A percentile compares a stretch with the other conserved stretches of the same genome.
phyloP scores from a whole-genome alignment of 805 yeast genomes.

The Candida methanosorbosa region DNA sequence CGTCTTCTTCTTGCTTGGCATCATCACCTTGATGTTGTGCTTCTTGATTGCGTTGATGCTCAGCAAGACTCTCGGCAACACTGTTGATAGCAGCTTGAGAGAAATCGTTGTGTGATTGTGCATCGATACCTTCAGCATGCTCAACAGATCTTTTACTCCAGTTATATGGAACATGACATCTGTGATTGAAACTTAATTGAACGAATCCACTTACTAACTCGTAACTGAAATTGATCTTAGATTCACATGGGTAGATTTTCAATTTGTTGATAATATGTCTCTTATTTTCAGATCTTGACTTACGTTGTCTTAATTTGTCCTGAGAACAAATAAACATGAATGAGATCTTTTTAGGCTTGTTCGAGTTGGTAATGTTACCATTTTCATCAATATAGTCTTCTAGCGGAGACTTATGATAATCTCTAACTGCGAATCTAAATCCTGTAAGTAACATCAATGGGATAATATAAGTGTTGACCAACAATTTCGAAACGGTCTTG shows the following conservation, averaged over 20 bases:
- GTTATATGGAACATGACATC: constrained; percentile 29
- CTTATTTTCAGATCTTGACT: constrained; percentile 30
- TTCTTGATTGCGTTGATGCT: neutral
- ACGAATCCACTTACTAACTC: constrained; percentile 29
- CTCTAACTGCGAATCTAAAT: constrained; percentile 34
- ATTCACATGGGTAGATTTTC: constrained; percentile 32
- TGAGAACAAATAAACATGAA: constrained; percentile 39
- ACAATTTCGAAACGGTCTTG: constrained; percentile 24
- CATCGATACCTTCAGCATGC: no score
- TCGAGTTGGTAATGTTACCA: constrained; percentile 19
- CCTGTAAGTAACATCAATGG: constrained; percentile 34
- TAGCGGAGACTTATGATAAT: constrained; percentile 30
- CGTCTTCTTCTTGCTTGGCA: constrained; percentile 3
- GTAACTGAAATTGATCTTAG: constrained; percentile 30
- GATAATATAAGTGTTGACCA: constrained; percentile 27
- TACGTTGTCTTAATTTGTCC: constrained; percentile 32
- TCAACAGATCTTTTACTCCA: constrained; percentile 25
- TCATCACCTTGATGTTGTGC: neutral
- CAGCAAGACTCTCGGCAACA: neutral
- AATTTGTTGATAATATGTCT: constrained; percentile 29
- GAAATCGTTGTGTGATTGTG: no score
- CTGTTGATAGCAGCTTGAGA: neutral
- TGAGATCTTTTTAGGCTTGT: constrained; percentile 30
- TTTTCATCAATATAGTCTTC: constrained; percentile 8
- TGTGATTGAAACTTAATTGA: constrained; percentile 29